Conservation (phyloP, 2,329 filamentous ascomycete species). For the Aspergillus transmontanensis region DNA sequence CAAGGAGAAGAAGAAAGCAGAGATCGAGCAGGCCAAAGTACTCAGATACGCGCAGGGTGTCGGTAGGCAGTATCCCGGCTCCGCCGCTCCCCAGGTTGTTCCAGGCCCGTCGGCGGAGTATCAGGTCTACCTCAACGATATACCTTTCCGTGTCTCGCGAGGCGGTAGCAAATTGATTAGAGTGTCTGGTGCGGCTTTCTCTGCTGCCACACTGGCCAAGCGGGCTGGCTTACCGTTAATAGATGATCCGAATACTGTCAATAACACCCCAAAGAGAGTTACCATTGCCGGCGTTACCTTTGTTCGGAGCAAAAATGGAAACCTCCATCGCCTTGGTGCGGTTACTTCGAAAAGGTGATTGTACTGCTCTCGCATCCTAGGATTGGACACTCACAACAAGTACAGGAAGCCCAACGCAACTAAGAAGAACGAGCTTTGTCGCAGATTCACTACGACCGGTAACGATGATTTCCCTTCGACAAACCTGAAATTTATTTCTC, state of each 20-base stretch:
- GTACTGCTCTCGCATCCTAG: constrained; percentile 38
- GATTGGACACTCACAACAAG: constrained; percentile 21
- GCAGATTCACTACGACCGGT: constrained; percentile 61
- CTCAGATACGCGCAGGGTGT: constrained; percentile 41
- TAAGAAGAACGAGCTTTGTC: constrained; percentile 75
- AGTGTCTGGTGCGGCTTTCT: constrained; percentile 62
- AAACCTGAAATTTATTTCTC: constrained; percentile 9
- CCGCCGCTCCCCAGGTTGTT: constrained; percentile 25
- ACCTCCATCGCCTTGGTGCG: constrained; percentile 76
- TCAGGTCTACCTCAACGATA: constrained; percentile 69
- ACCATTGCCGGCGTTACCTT: constrained; percentile 78
- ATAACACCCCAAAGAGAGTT: constrained; percentile 73
- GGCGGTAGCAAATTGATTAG: constrained; percentile 83
- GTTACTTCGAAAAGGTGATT: constrained; percentile 73
- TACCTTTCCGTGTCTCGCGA: constrained; percentile 72
- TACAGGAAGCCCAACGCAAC: constrained; percentile 49
- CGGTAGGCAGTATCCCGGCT: constrained; percentile 21
- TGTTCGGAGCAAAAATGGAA: constrained; percentile 82
- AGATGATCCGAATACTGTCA: constrained; percentile 62
- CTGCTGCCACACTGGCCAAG: constrained; percentile 9
- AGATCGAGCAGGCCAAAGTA: constrained; percentile 52
- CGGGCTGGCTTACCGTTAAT: constrained; percentile 50
- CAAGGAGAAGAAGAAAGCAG: constrained; percentile 57
- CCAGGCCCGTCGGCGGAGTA: constrained; percentile 49
- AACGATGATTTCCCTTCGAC: constrained; percentile 42